Evolutionary conservation across 176 grass and related monocot species (phyloP), one percentile per base, ranked within the genome.

Genomic region (Carex pumila): DNA sequence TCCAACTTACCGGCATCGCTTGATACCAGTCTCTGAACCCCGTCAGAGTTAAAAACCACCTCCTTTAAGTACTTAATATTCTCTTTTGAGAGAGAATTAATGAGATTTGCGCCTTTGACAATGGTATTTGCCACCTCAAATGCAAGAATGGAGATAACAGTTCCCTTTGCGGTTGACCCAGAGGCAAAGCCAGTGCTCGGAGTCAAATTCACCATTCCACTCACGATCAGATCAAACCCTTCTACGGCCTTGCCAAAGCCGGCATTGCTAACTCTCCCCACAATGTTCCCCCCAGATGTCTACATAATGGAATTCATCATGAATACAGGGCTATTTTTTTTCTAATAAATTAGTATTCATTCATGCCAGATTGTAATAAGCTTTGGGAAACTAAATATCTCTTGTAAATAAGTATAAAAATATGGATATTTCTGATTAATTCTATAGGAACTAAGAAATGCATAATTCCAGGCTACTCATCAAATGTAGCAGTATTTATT

Each of bases 111-210:
- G 37, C 89, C 96, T 84, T 95, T 94, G 50, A 99, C 85, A 85
- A 95, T 88, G 49, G 96, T 94, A 86, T 99, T 99, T 25, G 96
- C 96, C 56, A 99, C 88, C 93, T 99, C 96, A 64, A 99, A 99
- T 83, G 96, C 89, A 32, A 99, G 90, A 88, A 95, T 95, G 82
- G 83, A 90, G 69, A 95, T 93, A 79, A 77, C 84, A 67, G 85
- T 92, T n/a, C 91, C 96, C 88, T 99, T 95, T 22, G 52, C 85
- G 19, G 87, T 87, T 9, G 68, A 70, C 61, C 83, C 89, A 9
- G 89, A 92, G 53, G 83, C 79, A 85, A 99, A 99, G 29, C 93
- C 89, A 19, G 83, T 82, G 70, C 79, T 87, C 31, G 91, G 79
- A 21, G 79, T 91, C 65, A 95, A 90, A 88, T 82, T 99, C 0